phyloP scores from a whole-genome alignment of 176 grass and related monocot species.

The Oryza coarctata region DNA sequence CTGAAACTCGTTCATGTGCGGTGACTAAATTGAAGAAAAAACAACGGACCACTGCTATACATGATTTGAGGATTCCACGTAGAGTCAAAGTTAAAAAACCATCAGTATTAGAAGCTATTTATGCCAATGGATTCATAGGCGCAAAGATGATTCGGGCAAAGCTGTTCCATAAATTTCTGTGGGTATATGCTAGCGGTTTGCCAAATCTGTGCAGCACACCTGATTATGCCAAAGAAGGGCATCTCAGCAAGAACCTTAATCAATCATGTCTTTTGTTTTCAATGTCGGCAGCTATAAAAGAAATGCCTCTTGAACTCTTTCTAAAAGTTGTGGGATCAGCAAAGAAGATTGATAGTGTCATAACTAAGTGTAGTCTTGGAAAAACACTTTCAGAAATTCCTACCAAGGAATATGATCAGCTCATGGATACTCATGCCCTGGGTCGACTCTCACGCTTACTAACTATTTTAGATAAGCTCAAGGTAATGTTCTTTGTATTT shows the following conservation, averaged over 20 bases:
- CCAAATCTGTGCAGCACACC: constrained; percentile 34
- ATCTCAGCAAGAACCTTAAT: constrained; percentile 44
- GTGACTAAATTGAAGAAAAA: constrained; percentile 60
- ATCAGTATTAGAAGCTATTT: constrained; percentile 65
- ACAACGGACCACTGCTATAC: constrained; percentile 41
- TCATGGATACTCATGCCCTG: constrained; percentile 68
- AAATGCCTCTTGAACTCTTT: constrained; percentile 91
- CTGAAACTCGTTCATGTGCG: constrained; percentile 49
- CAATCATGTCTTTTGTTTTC: constrained; percentile 70
- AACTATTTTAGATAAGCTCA: constrained; percentile 77
- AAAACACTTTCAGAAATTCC: constrained; percentile 76
- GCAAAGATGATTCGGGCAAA: constrained; percentile 90
- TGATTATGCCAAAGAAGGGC: constrained; percentile 40
- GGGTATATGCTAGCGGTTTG: constrained; percentile 58
- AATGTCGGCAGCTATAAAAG: constrained; percentile 64
- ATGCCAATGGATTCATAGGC: constrained; percentile 77
- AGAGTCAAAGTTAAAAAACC: constrained; percentile 58
- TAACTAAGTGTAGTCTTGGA: constrained; percentile 62
- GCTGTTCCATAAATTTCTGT: constrained; percentile 88
- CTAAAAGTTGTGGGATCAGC: constrained; percentile 91
- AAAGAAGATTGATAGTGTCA: constrained; percentile 76
- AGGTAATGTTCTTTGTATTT: constrained; percentile 49
- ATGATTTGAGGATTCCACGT: constrained; percentile 41
- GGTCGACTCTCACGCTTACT: constrained; percentile 71
- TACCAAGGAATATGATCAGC: constrained; percentile 55